Percentiles rank a stretch among this genome's conserved stretches.
Evolutionary conservation across 768 basidiomycete genomes (phyloP).

Genomic region (Suillus clintonianus): DNA sequence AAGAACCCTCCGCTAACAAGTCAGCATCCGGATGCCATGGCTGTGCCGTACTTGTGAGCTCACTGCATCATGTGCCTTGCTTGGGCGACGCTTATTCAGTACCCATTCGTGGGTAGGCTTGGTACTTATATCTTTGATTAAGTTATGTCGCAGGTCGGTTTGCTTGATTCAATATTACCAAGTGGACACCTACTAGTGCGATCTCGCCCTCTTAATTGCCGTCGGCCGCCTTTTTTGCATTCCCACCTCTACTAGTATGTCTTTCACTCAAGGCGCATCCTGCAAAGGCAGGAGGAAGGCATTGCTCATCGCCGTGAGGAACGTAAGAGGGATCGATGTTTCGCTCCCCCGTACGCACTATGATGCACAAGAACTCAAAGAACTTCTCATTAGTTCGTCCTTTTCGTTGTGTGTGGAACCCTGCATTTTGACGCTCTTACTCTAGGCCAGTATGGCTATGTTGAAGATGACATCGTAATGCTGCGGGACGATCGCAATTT

Average conservation of each 20-base stretch:
- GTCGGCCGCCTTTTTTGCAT: not conserved
- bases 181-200: not conserved
- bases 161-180: not conserved
- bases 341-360: slow-evolving; percentile 20
- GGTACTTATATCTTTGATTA: not conserved
- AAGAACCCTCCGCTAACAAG: too few relatives aligned
- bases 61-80: not conserved
- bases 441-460: slow-evolving; percentile 41
- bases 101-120: not conserved
- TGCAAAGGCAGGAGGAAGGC: slow-evolving; percentile 15
- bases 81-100: not conserved
- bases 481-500: slow-evolving; percentile 41
- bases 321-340: slow-evolving; percentile 7
- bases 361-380: slow-evolving; percentile 16
- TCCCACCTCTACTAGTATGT: not conserved
- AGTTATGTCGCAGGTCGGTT: not conserved
- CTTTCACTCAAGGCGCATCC: not conserved
- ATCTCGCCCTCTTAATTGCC: not conserved
- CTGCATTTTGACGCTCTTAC: slow-evolving; percentile 2
- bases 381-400: slow-evolving; percentile 18
- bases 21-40: too few relatives aligned
- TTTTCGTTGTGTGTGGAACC: not conserved
- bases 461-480: slow-evolving; percentile 39
- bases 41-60: too few relatives aligned
- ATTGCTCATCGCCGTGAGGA: slow-evolving; percentile 18